phyloP scores from a whole-genome alignment of 1,139 yeast species.

The Candida pseudoviswanathii region DNA sequence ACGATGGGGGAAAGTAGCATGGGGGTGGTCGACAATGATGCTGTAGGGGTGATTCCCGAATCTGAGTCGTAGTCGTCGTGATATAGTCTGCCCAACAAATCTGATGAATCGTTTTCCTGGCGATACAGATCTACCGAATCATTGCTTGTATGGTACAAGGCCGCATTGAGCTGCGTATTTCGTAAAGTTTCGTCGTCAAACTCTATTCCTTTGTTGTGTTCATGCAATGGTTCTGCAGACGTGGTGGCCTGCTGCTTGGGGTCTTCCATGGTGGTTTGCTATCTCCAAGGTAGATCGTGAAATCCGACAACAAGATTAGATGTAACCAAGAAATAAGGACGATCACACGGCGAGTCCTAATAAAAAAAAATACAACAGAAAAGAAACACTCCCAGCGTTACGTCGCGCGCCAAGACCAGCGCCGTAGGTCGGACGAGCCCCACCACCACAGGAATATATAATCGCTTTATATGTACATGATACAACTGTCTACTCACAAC shows the following conservation, averaged over 20 bases:
- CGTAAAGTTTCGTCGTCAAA: conserved; percentile 31
- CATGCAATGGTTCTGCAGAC: conserved; percentile 1
- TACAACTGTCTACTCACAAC: not conserved
- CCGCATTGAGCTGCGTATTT: conserved; percentile 44
- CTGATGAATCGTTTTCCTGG: conserved; percentile 42
- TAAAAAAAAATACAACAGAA: too few relatives aligned
- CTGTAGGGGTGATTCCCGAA: conserved; percentile 23
- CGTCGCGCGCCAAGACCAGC: too few relatives aligned
- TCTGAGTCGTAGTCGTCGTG: conserved; percentile 49
- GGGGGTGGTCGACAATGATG: conserved; percentile 17
- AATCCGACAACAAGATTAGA: too few relatives aligned
- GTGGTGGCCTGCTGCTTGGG: not conserved
- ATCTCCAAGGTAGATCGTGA: too few relatives aligned
- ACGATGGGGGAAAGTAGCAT: conserved; percentile 4
- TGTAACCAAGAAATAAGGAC: too few relatives aligned
- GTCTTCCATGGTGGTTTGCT: not conserved
- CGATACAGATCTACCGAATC: conserved; percentile 46
- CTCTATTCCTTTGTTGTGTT: not conserved
- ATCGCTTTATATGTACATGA: not conserved
- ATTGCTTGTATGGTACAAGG: conserved; percentile 41
- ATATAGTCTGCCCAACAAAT: conserved; percentile 45
- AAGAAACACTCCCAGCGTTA: too few relatives aligned
- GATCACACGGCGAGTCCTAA: too few relatives aligned
- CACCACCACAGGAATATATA: too few relatives aligned
- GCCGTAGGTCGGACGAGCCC: too few relatives aligned